Base-by-base conservation (phyloP, 768 basidiomycete species). In the Collybia nuda region DNA sequence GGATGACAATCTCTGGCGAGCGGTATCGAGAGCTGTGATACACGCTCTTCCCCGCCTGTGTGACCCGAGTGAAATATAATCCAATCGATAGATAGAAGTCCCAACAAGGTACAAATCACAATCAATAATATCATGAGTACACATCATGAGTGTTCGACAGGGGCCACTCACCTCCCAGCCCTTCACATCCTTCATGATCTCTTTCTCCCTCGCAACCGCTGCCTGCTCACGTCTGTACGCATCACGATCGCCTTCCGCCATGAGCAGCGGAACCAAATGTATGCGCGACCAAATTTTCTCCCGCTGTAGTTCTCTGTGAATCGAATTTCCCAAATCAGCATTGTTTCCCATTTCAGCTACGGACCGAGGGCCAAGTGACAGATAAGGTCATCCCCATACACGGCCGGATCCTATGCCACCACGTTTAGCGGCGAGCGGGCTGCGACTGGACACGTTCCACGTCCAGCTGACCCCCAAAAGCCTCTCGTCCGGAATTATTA, bases 201-300 rank as follows among this genome's bases (percentile, higher is more conserved):
- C 89, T 70, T 75, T 78, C 71, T 98, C 97, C 40, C 92, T 71
- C 22, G 74, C 86, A 47, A 87, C 44, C 43, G 84, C 84, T n/a
- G 90, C 93, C 62, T 85, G 81, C 61, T 85, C 73, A 35, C 91
- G 82, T 53, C 92, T 79, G 74, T 90, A 93, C 49, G 79, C 76
- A 67, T 95, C 93, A 48, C 97, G 87, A 73, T 99, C 96, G 3
- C 86, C 86, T 67, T 99, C 96, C 35, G 96, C 96, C 59, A 95
- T 77, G 40, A 99, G 78, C 50, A 98, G 67, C 8, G 96, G 97
- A 26, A 94, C 86, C 28, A 97, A 81, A 74, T 98, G 86, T 64
- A 99, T 93, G 56, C 96, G 84, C 51, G 94, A 90, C 96, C 96
- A 98, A 29, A 85, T 84, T 71, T 89, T 88, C 75, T 99, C 96